Evolutionary conservation across 140 eudicot species (phyloP), one percentile per base, ranked within the genome.

Genomic region (Bidens hawaiensis): DNA sequence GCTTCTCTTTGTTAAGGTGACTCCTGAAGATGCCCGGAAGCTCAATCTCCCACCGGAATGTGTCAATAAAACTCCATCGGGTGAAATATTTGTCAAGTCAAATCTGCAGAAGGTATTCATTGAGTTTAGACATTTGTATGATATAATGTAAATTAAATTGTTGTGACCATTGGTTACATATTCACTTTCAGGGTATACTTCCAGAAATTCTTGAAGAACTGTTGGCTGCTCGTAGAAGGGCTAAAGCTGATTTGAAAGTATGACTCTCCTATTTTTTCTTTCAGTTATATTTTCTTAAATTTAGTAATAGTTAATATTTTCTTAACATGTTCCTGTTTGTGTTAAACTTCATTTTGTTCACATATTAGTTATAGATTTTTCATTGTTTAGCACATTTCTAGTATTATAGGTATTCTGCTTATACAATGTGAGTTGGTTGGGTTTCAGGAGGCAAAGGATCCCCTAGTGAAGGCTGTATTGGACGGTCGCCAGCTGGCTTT

Each of bases 191-290:
- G 99, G 99, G 99, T 65, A 94, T 94, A 79, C 99, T 94, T 83
- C 99, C 99, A 0, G 99, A 94, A 79, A 94, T 94, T 77, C 99
- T 94, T 70, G 99, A 94, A 82, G 99, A 94, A 74, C 85, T 94
- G 55, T 64, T 94, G 70, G 75, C 95, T 68, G 99, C 99, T 81
- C 97, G 99, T 62, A 94, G 68, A 66, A 94, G 97, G 71, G 99
- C 99, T 9, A 94, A 88, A 78, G 97, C 97, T 31, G 99, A 94
- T 81, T 64, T 94, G 54, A 94, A 94, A 90, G 99, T 94, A 50
- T 36, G 64, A 18, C 25, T 22, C 45, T 64, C 21, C 21, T 31
- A 13, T 22, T 70, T 55, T 38, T 26, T 53, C 40, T 53, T 69
- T 24, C 31, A 46, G 21, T 23, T 60, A 19, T 68, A 30, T 46